phyloP scores from a whole-genome alignment of 768 basidiomycete genomes.

The Russula vinacea region DNA sequence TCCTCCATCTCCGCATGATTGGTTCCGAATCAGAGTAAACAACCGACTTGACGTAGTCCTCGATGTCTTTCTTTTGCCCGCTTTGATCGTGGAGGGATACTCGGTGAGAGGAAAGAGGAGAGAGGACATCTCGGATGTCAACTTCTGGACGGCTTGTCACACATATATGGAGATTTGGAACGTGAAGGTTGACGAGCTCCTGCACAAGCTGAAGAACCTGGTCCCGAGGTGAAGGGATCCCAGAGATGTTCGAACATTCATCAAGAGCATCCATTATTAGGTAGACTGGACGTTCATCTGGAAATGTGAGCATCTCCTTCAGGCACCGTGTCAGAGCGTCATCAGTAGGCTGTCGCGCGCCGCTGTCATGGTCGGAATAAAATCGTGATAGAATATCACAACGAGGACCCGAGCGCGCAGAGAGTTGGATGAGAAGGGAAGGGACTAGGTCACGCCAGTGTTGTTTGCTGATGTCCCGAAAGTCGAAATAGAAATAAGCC shows the following conservation, averaged over 20 bases:
- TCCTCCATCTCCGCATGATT: background rate
- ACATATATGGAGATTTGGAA: background rate
- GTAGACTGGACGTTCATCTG: background rate
- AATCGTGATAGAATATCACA: background rate
- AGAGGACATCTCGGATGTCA: conserved; percentile 1
- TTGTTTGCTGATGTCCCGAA: background rate
- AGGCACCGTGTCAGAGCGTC: background rate
- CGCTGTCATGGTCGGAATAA: background rate
- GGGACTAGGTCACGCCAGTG: background rate
- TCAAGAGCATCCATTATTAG: conserved; percentile 2
- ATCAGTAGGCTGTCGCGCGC: background rate
- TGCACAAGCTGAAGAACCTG: background rate
- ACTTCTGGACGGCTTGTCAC: conserved; percentile 4
- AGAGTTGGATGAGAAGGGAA: conserved; percentile 13
- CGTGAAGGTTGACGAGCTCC: background rate
- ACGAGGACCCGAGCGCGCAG: background rate
- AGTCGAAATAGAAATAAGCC: conserved; percentile 7
- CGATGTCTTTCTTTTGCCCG: background rate
- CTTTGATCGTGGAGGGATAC: conserved; percentile 1
- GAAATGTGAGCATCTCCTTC: conserved; percentile 1
- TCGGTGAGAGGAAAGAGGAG: background rate
- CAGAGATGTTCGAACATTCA: background rate
- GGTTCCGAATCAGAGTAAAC: background rate
- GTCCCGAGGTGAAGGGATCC: background rate
- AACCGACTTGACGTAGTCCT: background rate